These are phyloP conservation scores for Ramularia endophylla DNA, from an alignment of 2,329 filamentous ascomycete genomes.

Conservation along the genomic window DNA sequence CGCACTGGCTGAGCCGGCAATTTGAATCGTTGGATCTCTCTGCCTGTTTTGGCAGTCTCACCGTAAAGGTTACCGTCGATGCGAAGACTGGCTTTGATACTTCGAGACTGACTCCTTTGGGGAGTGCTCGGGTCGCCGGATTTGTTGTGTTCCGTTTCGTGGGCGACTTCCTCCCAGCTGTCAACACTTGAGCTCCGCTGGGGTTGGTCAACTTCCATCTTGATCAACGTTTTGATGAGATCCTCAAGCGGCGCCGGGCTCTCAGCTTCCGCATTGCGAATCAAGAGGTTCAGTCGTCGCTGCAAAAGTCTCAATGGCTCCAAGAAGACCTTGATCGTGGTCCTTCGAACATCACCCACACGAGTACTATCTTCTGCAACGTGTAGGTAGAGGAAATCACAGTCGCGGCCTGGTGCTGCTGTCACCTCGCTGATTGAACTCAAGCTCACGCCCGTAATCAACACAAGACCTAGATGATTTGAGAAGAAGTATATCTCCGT, in stretches of 20 bases:
- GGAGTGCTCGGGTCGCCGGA: slow-evolving; percentile 42
- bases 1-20: slow-evolving; percentile 73
- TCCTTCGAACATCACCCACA: slow-evolving; percentile 59
- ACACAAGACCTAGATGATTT: slow-evolving; percentile 83
- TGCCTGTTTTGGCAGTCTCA: slow-evolving; percentile 36
- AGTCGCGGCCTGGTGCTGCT: slow-evolving; percentile 80
- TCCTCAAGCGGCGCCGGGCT: slow-evolving; percentile 63
- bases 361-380: slow-evolving; percentile 52
- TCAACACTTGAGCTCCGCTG: slow-evolving; percentile 68
- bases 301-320: slow-evolving; percentile 81
- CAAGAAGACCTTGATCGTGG: slow-evolving; percentile 89
- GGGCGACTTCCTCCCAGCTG: slow-evolving; percentile 72
- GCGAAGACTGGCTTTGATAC: slow-evolving; percentile 53
- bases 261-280: slow-evolving; percentile 71
- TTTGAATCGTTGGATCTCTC: slow-evolving; percentile 65
- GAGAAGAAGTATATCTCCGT: slow-evolving; percentile 95
- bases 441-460: slow-evolving; percentile 72
- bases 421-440: slow-evolving; percentile 81
- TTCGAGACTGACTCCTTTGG: slow-evolving; percentile 37
- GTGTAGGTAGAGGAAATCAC: slow-evolving; percentile 87
- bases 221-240: slow-evolving; percentile 65
- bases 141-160: slow-evolving; percentile 26
- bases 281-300: slow-evolving; percentile 74
- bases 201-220: slow-evolving; percentile 59
- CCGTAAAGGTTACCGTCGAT: slow-evolving; percentile 57